A percentile compares a stretch with the other conserved stretches of the same genome.
Conservation (phyloP, 192 early-diverging fungal species). For the Entophlyctis helioformis region DNA sequence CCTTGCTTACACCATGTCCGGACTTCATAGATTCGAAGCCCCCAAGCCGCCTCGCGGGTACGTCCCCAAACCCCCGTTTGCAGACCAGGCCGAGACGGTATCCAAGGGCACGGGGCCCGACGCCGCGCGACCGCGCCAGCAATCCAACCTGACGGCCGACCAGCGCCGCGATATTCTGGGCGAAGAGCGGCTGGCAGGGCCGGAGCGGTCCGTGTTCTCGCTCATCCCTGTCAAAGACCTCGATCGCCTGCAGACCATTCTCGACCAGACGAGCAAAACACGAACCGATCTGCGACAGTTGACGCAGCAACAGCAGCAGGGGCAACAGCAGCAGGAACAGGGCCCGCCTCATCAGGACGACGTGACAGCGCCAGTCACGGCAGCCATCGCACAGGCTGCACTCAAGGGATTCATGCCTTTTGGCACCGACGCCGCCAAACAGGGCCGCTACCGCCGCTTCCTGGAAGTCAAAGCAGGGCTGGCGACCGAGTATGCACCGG, state of each 20-base stretch:
- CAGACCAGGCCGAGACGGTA: too few relatives aligned
- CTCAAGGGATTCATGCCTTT: constrained; percentile 76
- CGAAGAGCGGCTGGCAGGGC: constrained; percentile 52
- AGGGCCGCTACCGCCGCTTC: constrained; percentile 59
- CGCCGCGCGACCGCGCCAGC: too few relatives aligned
- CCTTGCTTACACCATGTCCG: too few relatives aligned
- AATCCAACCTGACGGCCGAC: constrained; percentile 22
- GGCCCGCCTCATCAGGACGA: constrained; percentile 4
- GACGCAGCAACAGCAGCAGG: too few relatives aligned
- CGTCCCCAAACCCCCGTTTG: too few relatives aligned
- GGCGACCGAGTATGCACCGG: constrained; percentile 1
- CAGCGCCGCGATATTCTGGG: constrained; percentile 55
- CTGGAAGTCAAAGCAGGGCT: constrained; percentile 52
- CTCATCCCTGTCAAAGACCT: constrained; percentile 56
- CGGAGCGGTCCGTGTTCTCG: constrained; percentile 59
- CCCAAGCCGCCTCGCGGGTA: too few relatives aligned
- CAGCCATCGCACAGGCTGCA: constrained; percentile 56
- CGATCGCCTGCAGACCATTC: constrained; percentile 40
- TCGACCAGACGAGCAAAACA: constrained; percentile 20
- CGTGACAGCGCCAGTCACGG: too few relatives aligned
- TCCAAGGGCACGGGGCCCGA: too few relatives aligned
- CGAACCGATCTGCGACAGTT: neutral
- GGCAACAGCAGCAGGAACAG: neutral
- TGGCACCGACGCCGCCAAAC: constrained; percentile 53
- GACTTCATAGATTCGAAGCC: too few relatives aligned